A percentile compares a stretch with the other conserved stretches of the same genome.
These are phyloP conservation scores for barrel medic (Medicago truncatula) DNA, from an alignment of 306 rosid species.

Conservation along the genomic window MtrunA17r5.0-ANR NC_053046.1:43779501-43780000, in stretches of 20 bases:
- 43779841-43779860: slow-evolving; percentile 63
- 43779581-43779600: slow-evolving; percentile 87
- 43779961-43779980: slow-evolving; percentile 48
- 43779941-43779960: slow-evolving; percentile 89
- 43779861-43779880: slow-evolving; percentile 75
- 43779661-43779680: slow-evolving; percentile 83
- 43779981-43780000: slow-evolving; percentile 20
- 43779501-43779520: slow-evolving; percentile 70
- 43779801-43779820: slow-evolving; percentile 67
- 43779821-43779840: slow-evolving; percentile 59
- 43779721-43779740: slow-evolving; percentile 60
- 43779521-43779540: slow-evolving; percentile 65
- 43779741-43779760: slow-evolving; percentile 32
- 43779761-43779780: slow-evolving; percentile 34
- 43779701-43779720: slow-evolving; percentile 57
- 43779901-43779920: slow-evolving; percentile 82
- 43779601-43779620: slow-evolving; percentile 82
- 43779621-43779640: slow-evolving; percentile 81
- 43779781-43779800: slow-evolving; percentile 49
- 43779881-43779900: slow-evolving; percentile 83
- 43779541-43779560: slow-evolving; percentile 74
- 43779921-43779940: slow-evolving; percentile 78
- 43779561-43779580: slow-evolving; percentile 80
- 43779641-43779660: slow-evolving; percentile 80
- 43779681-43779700: slow-evolving; percentile 71